Evolutionary conservation across 1,284 basidiomycete species (phyloP).

Genomic region (Puccinia hordei): DNA sequence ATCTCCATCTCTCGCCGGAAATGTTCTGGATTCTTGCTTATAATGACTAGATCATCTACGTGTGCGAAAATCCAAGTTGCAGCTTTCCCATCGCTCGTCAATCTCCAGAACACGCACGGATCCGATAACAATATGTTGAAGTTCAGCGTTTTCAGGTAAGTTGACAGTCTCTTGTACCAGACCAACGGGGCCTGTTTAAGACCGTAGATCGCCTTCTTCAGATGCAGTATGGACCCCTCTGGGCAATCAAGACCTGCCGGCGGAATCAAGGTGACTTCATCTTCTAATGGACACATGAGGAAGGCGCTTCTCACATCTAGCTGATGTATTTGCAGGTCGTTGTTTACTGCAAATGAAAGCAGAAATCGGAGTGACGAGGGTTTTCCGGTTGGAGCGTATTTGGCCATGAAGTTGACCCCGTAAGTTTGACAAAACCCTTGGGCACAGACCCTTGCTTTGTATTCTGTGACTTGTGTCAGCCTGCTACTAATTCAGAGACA

Average conservation of each 20-base stretch:
- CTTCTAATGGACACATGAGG: neutral
- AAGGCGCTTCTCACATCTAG: neutral
- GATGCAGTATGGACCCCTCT: neutral
- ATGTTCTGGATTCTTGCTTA: neutral
- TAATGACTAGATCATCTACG: neutral
- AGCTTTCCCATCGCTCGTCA: neutral
- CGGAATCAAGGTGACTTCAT: neutral
- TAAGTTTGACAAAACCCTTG: slow-evolving; percentile 3
- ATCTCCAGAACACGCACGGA: neutral
- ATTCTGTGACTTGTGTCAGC: too few relatives aligned
- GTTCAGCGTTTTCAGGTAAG: neutral
- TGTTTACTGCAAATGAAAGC: neutral
- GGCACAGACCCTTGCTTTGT: neutral
- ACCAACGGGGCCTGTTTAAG: neutral
- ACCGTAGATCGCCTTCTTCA: slow-evolving; percentile 1
- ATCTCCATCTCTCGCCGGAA: neutral
- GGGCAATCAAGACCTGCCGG: neutral
- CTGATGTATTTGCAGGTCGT: neutral
- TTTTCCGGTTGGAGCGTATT: too few relatives aligned
- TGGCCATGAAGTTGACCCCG: neutral
- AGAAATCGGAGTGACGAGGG: neutral
- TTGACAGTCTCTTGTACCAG: neutral
- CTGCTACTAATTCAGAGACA: too few relatives aligned
- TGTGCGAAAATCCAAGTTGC: neutral
- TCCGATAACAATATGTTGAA: neutral